Evolutionary conservation across 1,139 yeast genomes (phyloP).

Genomic region (Groenewaldozyma sp.): DNA sequence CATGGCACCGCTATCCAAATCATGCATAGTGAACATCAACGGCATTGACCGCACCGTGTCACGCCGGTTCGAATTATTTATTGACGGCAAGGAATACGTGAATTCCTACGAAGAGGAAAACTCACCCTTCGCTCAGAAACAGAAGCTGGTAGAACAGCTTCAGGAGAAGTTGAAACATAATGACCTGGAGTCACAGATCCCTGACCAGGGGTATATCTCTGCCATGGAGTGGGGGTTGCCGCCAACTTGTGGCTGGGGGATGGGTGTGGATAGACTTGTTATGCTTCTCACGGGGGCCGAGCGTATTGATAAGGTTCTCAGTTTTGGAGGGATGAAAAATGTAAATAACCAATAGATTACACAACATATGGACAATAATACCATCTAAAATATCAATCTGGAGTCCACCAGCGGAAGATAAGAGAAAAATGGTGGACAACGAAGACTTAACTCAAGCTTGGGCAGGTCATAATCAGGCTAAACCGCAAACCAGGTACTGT

Average conservation of each 20-base stretch:
- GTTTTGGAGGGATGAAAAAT: constrained; percentile 75
- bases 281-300: constrained; percentile 62
- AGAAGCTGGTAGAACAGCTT: constrained; percentile 26
- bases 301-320: constrained; percentile 69
- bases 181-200: constrained; percentile 57
- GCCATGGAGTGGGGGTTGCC: constrained; percentile 91
- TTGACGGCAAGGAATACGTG: constrained; percentile 70
- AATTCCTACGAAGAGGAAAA: constrained; percentile 98
- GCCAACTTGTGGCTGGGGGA: constrained; percentile 98
- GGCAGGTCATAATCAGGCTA: no score
- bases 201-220: constrained; percentile 63
- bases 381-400: neutral
- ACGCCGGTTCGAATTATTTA: constrained; percentile 73
- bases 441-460: no score
- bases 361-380: no score
- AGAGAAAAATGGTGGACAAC: no score
- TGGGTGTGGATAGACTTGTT: constrained; percentile 82
- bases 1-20: constrained; percentile 84
- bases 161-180: constrained; percentile 18
- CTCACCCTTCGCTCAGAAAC: constrained; percentile 63
- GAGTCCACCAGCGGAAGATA: no score
- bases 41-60: constrained; percentile 38
- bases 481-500: constrained; percentile 1
- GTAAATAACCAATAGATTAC: constrained; percentile 34
- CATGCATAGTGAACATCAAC: constrained; percentile 30